Evolutionary conservation across 139 green algal genomes (phyloP).

Genomic region (Bryopsis sp.): DNA sequence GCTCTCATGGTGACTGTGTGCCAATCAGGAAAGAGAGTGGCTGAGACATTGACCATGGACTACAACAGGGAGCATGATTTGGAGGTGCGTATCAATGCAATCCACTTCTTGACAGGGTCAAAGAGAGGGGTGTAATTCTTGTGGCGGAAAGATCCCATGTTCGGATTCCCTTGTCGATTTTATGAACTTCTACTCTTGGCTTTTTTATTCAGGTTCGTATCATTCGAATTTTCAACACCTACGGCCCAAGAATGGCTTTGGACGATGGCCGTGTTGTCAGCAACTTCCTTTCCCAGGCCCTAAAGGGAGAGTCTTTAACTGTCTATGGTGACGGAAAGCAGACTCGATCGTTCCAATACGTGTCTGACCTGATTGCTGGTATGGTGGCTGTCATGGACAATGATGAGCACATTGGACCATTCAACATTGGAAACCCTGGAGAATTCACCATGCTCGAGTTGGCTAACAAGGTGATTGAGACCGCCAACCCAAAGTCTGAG

Average conservation of each 20-base stretch:
- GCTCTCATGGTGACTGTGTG: too few species aligned
- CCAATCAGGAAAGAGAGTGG: conserved; percentile 82
- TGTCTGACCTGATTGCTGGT: conserved; percentile 59
- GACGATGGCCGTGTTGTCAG: conserved; percentile 96
- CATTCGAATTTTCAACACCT: conserved; percentile 99
- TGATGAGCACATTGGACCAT: conserved; percentile 84
- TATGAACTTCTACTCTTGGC: too few species aligned
- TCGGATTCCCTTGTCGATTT: too few species aligned
- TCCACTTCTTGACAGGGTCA: too few species aligned
- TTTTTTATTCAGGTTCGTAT: conserved; percentile 68
- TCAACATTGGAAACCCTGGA: conserved; percentile 97
- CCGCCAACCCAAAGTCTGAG: conserved; percentile 59
- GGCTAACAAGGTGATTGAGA: conserved; percentile 71
- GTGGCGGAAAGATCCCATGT: too few species aligned
- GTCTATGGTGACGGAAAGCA: conserved; percentile 82
- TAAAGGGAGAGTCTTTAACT: conserved; percentile 67
- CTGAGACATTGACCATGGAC: conserved; percentile 94
- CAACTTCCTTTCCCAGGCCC: conserved; percentile 82
- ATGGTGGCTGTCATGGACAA: conserved; percentile 35
- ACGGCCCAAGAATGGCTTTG: conserved; percentile 93
- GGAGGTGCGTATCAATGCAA: conserved; percentile 38
- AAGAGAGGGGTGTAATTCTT: too few species aligned
- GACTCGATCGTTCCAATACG: conserved; percentile 83
- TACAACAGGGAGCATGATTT: conserved; percentile 86
- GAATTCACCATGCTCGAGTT: conserved; percentile 99